phyloP scores from a whole-genome alignment of 176 grass and related monocot species.

The Aegilops sharonensis region DNA sequence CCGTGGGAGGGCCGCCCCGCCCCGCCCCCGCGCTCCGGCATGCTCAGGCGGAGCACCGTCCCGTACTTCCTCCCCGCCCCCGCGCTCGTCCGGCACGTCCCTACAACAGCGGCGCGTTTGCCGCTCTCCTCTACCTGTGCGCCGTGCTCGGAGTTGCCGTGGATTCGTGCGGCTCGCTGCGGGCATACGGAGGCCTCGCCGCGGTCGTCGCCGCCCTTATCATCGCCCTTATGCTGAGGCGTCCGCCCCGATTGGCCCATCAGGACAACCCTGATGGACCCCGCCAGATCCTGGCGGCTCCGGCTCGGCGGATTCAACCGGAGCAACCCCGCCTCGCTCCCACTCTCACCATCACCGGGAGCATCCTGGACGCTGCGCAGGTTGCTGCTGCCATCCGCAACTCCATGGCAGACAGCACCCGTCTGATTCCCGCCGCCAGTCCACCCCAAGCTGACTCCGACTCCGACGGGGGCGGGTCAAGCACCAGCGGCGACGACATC shows the following conservation, averaged over 20 bases:
- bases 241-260: neutral
- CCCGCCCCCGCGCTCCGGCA: neutral
- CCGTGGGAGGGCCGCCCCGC: neutral
- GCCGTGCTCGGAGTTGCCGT: neutral
- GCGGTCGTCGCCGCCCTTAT: neutral
- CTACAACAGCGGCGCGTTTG: neutral
- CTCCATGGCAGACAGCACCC: neutral
- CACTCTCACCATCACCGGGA: no score
- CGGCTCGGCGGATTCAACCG: neutral
- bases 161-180: neutral
- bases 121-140: neutral
- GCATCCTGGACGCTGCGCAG: no score
- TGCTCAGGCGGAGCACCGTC: neutral
- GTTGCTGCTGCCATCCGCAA: neutral
- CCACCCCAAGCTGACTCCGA: neutral
- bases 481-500: neutral
- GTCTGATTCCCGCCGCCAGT: neutral
- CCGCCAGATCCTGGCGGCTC: neutral
- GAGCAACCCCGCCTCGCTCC: neutral
- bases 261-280: neutral
- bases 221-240: neutral
- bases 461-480: neutral
- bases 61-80: neutral
- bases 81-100: neutral
- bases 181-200: neutral